Conservation (phyloP, 495 filamentous ascomycete species). For the Evernia prunastri region DNA sequence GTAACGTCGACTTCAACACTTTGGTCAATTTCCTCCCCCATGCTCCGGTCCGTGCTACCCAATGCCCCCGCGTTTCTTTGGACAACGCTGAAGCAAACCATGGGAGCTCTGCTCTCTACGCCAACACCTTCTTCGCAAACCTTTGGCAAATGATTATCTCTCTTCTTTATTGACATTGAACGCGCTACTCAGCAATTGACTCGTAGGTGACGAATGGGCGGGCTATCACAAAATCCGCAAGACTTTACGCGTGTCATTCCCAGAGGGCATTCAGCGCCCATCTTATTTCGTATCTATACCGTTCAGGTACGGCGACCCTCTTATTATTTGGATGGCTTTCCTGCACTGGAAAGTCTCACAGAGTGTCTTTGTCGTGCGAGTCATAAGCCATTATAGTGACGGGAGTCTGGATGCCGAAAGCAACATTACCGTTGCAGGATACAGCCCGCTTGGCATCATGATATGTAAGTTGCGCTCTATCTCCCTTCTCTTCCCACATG, state of each 20-base stretch:
- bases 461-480: neutral
- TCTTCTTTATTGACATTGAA: conserved; percentile 37
- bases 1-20: conserved; percentile 16
- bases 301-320: conserved; percentile 15
- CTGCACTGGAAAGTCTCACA: conserved; percentile 22
- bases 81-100: neutral
- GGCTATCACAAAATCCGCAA: conserved; percentile 28
- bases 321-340: conserved; percentile 8
- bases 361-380: conserved; percentile 12
- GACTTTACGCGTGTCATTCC: conserved; percentile 4
- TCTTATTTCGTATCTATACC: conserved; percentile 21
- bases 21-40: conserved; percentile 25
- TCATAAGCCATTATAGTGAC: conserved; percentile 5
- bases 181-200: conserved; percentile 34
- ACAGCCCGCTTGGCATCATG: conserved; percentile 3
- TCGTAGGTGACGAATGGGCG: conserved; percentile 33
- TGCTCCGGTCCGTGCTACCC: conserved; percentile 1
- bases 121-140: conserved; percentile 35
- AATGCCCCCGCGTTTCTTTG: conserved; percentile 20
- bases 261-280: conserved; percentile 12
- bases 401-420: neutral
- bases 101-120: neutral
- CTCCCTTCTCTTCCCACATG: neutral
- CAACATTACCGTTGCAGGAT: neutral
- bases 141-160: conserved; percentile 38